phyloP scores from a whole-genome alignment of 1,139 yeast species.

The Kurtzmaniella quercitrusa region DNA sequence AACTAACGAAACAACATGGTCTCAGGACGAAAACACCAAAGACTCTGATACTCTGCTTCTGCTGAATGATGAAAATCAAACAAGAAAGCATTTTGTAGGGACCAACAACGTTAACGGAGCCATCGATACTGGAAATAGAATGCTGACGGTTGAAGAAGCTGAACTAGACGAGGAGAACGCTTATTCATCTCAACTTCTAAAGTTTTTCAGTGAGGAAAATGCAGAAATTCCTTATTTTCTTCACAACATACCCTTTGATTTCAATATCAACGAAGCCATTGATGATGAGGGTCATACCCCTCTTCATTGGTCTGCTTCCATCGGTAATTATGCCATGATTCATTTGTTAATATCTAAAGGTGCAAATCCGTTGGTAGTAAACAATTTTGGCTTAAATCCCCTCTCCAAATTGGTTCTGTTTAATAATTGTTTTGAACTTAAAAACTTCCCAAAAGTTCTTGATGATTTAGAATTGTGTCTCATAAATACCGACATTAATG shows the following conservation, averaged over 20 bases:
- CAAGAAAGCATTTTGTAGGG: constrained; percentile 8
- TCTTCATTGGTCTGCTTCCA: constrained; percentile 94
- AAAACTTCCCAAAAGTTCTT: constrained; percentile 68
- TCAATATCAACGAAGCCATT: constrained; percentile 79
- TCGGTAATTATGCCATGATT: constrained; percentile 74
- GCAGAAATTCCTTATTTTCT: constrained; percentile 72
- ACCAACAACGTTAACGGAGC: background rate
- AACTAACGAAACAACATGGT: constrained; percentile 45
- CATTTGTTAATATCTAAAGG: constrained; percentile 66
- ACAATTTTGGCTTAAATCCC: constrained; percentile 77
- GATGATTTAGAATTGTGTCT: constrained; percentile 67
- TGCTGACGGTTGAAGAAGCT: constrained; percentile 2
- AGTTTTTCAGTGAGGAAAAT: constrained; percentile 68
- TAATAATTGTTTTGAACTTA: constrained; percentile 80
- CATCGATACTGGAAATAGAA: background rate
- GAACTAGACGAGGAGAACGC: constrained; percentile 23
- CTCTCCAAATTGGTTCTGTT: constrained; percentile 78
- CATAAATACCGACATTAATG: constrained; percentile 67
- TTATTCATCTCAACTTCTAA: constrained; percentile 54
- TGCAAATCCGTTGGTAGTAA: constrained; percentile 73
- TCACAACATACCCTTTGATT: constrained; percentile 71
- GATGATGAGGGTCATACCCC: constrained; percentile 97
- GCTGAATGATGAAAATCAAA: constrained; percentile 22
- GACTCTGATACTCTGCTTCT: constrained; percentile 44
- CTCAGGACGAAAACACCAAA: constrained; percentile 36